Base-by-base conservation (phyloP, 176 grass and related monocot genomes). In the Melocanna baccifera region DNA sequence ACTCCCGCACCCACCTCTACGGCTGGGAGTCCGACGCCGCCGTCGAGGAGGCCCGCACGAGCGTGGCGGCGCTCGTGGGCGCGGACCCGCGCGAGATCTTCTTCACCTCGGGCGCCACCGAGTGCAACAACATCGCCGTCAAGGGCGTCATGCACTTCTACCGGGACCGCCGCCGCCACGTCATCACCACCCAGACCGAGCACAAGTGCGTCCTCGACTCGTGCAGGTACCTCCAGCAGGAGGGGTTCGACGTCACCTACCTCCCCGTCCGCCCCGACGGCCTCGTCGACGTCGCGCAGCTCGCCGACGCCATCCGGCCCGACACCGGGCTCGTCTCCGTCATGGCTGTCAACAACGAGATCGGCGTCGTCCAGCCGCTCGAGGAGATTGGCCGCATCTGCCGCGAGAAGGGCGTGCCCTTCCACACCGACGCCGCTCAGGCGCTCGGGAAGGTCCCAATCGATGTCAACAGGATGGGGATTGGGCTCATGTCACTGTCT, bases 281-380 rank as follows among this genome's bases (percentile, higher is more conserved):
- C 29, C 96, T 98, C 15, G 70, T 98, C 8, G 96, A 98, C 25
- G 87, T 98, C 66, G 81, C 81, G 2, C 87, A 87, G 70, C 96
- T 98, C 26, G 23, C 59, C 1, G 88, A 84, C 2, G 79, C 96
- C 20, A 98, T 98, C 69, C 91, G 93, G 29, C 93, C 96, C 3
- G 93, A 98, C 76, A 98, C 96, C 0, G 91, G 89, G 0, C 93
- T 95, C 15, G 93, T 98, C 14, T 98, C 96, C 2, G 81, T 98
- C 79, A 98, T 98, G 96, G 96, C 96, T 0, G 93, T 95, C 15
- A 98, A 98, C 85, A 98, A 98, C 85, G 91, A 98, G 85, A 98
- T 98, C 7, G 96, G 93, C 37, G 93, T 98, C 16, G 87, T 95
- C 9, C 93, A 95, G 77, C 93, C 93, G 10, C 76, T 98, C 4